Conservation (phyloP, 495 filamentous ascomycete species). For the Corynascus novoguineensis region DNA sequence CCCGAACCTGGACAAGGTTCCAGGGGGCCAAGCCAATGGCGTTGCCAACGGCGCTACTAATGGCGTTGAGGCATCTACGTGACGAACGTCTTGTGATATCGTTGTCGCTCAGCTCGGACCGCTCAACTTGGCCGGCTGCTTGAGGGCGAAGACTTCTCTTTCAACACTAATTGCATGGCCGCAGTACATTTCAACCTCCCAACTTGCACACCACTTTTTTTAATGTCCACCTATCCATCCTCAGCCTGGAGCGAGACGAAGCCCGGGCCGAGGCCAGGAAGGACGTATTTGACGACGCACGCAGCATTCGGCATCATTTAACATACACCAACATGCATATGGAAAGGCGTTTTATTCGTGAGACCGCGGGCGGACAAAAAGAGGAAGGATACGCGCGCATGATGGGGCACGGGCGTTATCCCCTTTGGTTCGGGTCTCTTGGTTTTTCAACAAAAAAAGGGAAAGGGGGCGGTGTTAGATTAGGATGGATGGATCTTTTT, state of each 20-base stretch:
- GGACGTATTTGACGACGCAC: conserved; percentile 13
- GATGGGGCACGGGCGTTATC: conserved; percentile 14
- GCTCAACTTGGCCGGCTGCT: conserved; percentile 7
- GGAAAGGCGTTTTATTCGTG: conserved; percentile 18
- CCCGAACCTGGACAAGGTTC: conserved; percentile 52
- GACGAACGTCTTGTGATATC: conserved; percentile 19
- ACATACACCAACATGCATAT: conserved; percentile 19
- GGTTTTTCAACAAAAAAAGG: conserved; percentile 37
- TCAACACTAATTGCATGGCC: conserved; percentile 26
- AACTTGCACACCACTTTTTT: conserved; percentile 13
- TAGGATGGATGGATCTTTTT: conserved; percentile 12
- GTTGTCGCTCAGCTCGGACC: conserved; percentile 1
- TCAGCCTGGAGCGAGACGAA: conserved; percentile 10
- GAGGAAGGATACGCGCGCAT: conserved; percentile 10
- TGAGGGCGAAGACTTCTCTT: conserved; percentile 10
- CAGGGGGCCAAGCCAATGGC: conserved; percentile 14
- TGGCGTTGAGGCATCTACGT: conserved; percentile 26
- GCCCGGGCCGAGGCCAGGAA: conserved; percentile 8
- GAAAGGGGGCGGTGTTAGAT: conserved; percentile 9
- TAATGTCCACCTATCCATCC: conserved; percentile 19
- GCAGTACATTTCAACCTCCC: conserved; percentile 16
- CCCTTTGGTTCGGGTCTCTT: conserved; percentile 9
- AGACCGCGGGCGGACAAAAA: conserved; percentile 1
- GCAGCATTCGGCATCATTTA: conserved; percentile 12
- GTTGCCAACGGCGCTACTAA: conserved; percentile 20